Base-by-base conservation (phyloP, 768 basidiomycete species). In the Kwoniella botswanensis region DNA sequence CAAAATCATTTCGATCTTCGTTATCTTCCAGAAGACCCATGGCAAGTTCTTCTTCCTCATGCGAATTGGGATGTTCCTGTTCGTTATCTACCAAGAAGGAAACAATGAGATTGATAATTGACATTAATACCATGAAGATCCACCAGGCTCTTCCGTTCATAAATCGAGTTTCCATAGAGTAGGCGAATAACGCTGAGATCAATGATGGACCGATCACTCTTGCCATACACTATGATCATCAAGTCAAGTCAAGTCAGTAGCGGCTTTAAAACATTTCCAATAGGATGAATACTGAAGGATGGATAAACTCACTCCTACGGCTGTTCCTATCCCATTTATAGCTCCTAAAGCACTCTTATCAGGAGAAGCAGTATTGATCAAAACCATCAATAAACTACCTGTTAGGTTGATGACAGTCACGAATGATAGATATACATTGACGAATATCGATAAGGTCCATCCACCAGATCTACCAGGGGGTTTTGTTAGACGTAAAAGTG, bases 51-150 rank as follows among this genome's bases (percentile, higher is more conserved):
- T 56, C 61, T 21, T 53, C 41, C 10, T 46, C 43, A 6, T 18
- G 29, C 43, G 12, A 21, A 13, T 22, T 44, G 41, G 18, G 24
- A 22, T n/a, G 54, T 18, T 61, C 59, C 15, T 63, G n/a, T 17
- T 70, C 62, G 9, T 43, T 41, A 18, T 63, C 68, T 3, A 71
- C 65, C 24, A 67, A 61, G 17, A 62, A 50, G 24, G 59, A 22
- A 4, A 67, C 61, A 5, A n/a, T 22, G 21, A 76, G 79, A 58
- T 81, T 83, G 70, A 83, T 46, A 11, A 71, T 29, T 41, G 77
- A 82, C 57, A 82, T 73, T 54, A 74, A 54, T n/a, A 80, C 75
- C 71, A 83, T 81, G 65, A 82, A 77, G 62, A 83, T 81, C 82
- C 82, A 83, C 82, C 82, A 83, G 29, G 82, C 67, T 53, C 79